Base-by-base conservation (phyloP, 2,329 filamentous ascomycete genomes). In the Moelleriella libera region DNA sequence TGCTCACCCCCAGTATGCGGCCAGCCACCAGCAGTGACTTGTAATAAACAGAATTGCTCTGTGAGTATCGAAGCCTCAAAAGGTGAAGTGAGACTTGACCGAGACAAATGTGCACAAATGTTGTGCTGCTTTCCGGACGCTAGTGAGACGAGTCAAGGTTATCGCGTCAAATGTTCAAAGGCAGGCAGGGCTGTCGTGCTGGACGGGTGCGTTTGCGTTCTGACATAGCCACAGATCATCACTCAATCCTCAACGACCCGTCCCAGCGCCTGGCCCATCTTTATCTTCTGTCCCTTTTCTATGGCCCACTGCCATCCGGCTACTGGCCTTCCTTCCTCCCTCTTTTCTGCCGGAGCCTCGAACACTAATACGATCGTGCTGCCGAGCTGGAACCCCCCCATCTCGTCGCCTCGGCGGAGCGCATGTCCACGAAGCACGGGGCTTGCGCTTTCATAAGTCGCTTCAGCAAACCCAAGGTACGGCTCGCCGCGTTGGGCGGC, bases 351-450 rank as follows among this genome's bases (percentile, higher is more conserved):
- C 1, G 92, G 92, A 10, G 92, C 92, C 67, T 98, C 94, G 60
- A 98, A 98, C 1, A 98, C 88, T 46, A 98, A 71, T 40, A 98
- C 92, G 54, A 98, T 82, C 1, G 90, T 95, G 63, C 88, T 95
- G 21, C 92, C 92, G 4, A 98, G 74, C 69, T 94, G 88, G 68
- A 98, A 98, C 0, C 92, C 94, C 47, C 92, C 92, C 88, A 98
- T 97, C 66, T 98, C 92, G 61, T 97, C 90, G 37, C 92, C 92
- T 43, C 85, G 76, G 52, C 82, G 78, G 48, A 98, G 69, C 1
- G 90, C 84, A 61, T 97, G 82, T 2, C 94, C 92, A 21, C 80
- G 79, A 0, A 98, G 72, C 2, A 95, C 76, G 3, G 73, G 67
- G 58, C 85, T 94, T 2, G 90, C 87, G 12, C 73, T 74, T 43